Percentiles rank a stretch among this genome's conserved stretches.
Evolutionary conservation across 768 basidiomycete genomes (phyloP).

Genomic region (Tylopilus vinaceipallidus): DNA sequence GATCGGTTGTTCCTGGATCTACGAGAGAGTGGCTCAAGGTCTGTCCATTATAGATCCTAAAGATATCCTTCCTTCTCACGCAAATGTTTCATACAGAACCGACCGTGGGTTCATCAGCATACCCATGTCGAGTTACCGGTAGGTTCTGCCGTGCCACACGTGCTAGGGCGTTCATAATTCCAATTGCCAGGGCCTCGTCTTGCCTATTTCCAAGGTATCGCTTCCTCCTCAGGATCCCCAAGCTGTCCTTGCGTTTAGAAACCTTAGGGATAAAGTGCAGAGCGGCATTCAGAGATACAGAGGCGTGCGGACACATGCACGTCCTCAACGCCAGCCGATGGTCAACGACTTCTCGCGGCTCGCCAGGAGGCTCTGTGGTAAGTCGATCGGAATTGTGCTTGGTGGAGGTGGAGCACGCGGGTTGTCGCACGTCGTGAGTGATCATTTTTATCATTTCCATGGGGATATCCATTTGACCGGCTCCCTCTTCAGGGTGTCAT

Average conservation of each 20-base stretch:
- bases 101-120: slow-evolving; percentile 95
- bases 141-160: slow-evolving; percentile 20
- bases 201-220: slow-evolving; percentile 58
- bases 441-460: slow-evolving; percentile 20
- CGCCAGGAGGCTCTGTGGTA: slow-evolving; percentile 88
- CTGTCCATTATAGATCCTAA: slow-evolving; percentile 11
- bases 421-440: slow-evolving; percentile 62
- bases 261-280: slow-evolving; percentile 90
- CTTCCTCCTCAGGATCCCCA: slow-evolving; percentile 73
- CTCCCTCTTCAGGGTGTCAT: slow-evolving; percentile 70
- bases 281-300: slow-evolving; percentile 87
- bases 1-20: slow-evolving; percentile 83
- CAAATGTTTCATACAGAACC: slow-evolving; percentile 52
- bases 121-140: slow-evolving; percentile 92
- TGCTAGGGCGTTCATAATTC: slow-evolving; percentile 1
- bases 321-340: slow-evolving; percentile 76
- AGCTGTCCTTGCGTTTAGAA: slow-evolving; percentile 84
- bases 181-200: slow-evolving; percentile 62
- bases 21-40: slow-evolving; percentile 97
- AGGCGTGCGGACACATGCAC: slow-evolving; percentile 55
- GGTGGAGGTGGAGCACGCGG: slow-evolving; percentile 98
- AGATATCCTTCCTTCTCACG: slow-evolving; percentile 3
- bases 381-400: slow-evolving; percentile 89
- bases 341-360: slow-evolving; percentile 90
- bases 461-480: slow-evolving; percentile 5